Percentiles rank a stretch among this genome's conserved stretches.
Evolutionary conservation across 345 rosid genomes (phyloP).

Genomic region (Sonneratia alba): DNA sequence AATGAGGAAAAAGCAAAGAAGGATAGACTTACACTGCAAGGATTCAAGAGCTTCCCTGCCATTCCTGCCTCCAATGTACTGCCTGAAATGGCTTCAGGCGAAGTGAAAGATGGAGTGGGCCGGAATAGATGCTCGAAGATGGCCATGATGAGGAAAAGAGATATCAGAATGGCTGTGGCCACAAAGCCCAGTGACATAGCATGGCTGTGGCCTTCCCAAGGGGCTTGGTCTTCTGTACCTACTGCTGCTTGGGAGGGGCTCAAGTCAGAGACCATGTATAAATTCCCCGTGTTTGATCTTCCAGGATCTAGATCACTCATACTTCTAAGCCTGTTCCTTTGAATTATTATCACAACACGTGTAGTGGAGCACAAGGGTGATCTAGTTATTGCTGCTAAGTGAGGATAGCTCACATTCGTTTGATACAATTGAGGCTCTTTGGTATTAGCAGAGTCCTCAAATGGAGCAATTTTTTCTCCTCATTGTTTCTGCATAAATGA

Average conservation of each 20-base stretch:
- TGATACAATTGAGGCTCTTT: no score
- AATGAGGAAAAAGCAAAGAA: neutral
- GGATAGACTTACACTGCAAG: slow-evolving; percentile 29
- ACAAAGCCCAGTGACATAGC: slow-evolving; percentile 86
- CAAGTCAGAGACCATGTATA: slow-evolving; percentile 37
- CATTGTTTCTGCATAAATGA: no score
- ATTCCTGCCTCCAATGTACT: slow-evolving; percentile 22
- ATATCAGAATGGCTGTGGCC: slow-evolving; percentile 81
- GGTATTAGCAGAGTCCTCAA: no score
- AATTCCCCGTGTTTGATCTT: slow-evolving; percentile 50
- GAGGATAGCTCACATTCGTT: no score
- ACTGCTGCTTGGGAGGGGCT: slow-evolving; percentile 23
- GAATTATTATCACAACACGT: neutral
- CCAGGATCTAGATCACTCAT: slow-evolving; percentile 47
- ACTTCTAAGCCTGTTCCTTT: neutral
- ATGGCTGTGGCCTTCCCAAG: slow-evolving; percentile 61
- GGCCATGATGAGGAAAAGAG: slow-evolving; percentile 91
- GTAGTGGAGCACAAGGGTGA: neutral
- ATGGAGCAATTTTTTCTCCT: no score
- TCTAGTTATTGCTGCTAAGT: neutral
- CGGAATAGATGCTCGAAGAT: slow-evolving; percentile 84
- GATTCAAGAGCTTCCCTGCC: slow-evolving; percentile 27
- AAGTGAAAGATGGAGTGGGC: slow-evolving; percentile 52
- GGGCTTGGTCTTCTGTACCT: slow-evolving; percentile 38
- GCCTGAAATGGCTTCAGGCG: slow-evolving; percentile 24